Evolutionary conservation across 2,329 filamentous ascomycete genomes (phyloP), one percentile per base, ranked within the genome.

Genomic region (Ophiostoma novo-ulmi): DNA sequence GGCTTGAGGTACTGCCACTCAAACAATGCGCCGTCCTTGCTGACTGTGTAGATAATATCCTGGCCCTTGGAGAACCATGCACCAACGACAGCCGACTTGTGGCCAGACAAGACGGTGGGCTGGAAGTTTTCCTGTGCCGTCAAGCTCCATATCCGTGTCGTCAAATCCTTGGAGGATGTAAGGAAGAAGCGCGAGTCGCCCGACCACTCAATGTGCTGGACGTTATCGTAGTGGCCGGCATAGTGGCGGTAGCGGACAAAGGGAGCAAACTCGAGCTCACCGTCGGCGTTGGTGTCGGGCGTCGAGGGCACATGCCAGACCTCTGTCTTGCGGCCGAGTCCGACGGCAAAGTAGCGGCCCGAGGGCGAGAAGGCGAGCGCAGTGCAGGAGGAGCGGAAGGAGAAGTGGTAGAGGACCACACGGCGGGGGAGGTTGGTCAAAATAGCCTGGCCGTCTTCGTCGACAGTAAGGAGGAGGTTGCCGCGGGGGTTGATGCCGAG

Each of bases 51-150:
- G 70, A 99, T 97, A 67, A 88, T 92, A 81, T 99, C 96, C 78
- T 99, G 95, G 75, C 97, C 89, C 73, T 91, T 89, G 0, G 94
- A 96, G 78, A 99, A 99, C 89, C 93, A 99, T n/a, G 94, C 94
- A n/a, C 91, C 92, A 70, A 96, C 85, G 3, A 99, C 91, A 20
- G 87, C 90, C 79, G 97, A 93, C 78, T 93, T 89, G 80, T 99
- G 96, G 1, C 95, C 95, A 3, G 93, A 90, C 73, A 99, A 82
- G 20, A 94, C 92, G 1, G 95, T 99, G 0, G 94, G 93, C 68
- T 89, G 88, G 80, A 98, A 98, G 1, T 91, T 92, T 72, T 94
- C 91, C 76, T 97, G 93, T 0, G 89, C 85, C 75, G 96, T 87
- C 74, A 97, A 82, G 78, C 94, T 98, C 94, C 94, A 99, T 88